These are phyloP conservation scores for Paralagenidium karlingii DNA, from an alignment of 352 stramenopile species.

Conservation along the genomic window DNA sequence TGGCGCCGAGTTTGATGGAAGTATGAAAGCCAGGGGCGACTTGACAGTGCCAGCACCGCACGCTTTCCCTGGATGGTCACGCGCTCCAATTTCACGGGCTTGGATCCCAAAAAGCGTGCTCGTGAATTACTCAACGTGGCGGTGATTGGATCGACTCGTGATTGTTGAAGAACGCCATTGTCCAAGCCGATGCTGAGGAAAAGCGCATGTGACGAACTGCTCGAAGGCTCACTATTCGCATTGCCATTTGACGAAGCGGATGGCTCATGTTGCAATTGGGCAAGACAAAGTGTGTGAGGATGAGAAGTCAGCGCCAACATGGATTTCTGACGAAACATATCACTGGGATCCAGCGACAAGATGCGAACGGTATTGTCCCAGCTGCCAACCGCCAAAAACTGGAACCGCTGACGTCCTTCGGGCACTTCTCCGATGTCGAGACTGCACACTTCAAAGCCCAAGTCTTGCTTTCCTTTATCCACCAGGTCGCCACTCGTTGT, in stretches of 20 bases:
- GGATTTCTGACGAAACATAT: slow-evolving; percentile 81
- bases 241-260: too few species aligned
- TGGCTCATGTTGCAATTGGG: slow-evolving; percentile 64
- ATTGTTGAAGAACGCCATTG: slow-evolving; percentile 93
- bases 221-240: slow-evolving; percentile 7
- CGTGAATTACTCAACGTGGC: slow-evolving; percentile 74
- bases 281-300: slow-evolving; percentile 69
- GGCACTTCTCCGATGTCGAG: slow-evolving; percentile 95
- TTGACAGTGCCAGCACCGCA: slow-evolving; percentile 92
- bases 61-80: slow-evolving; percentile 81
- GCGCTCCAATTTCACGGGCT: slow-evolving; percentile 92
- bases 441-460: slow-evolving; percentile 94
- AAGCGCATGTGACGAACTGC: slow-evolving; percentile 47
- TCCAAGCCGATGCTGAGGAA: slow-evolving; percentile 85
- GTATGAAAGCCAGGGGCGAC: slow-evolving; percentile 94
- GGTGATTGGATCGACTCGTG: slow-evolving; percentile 80
- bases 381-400: slow-evolving; percentile 94
- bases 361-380: slow-evolving; percentile 89
- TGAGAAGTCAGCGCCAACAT: slow-evolving; percentile 72
- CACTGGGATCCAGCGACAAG: slow-evolving; percentile 89
- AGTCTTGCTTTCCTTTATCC: slow-evolving; percentile 90
- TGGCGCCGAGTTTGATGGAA: slow-evolving; percentile 85
- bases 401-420: slow-evolving; percentile 85
- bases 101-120: slow-evolving; percentile 90
- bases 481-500: slow-evolving; percentile 83